Evolutionary conservation across 176 grass and related monocot genomes (phyloP), one percentile per base, ranked within the genome.

Genomic region (Triticum turgidum): DNA sequence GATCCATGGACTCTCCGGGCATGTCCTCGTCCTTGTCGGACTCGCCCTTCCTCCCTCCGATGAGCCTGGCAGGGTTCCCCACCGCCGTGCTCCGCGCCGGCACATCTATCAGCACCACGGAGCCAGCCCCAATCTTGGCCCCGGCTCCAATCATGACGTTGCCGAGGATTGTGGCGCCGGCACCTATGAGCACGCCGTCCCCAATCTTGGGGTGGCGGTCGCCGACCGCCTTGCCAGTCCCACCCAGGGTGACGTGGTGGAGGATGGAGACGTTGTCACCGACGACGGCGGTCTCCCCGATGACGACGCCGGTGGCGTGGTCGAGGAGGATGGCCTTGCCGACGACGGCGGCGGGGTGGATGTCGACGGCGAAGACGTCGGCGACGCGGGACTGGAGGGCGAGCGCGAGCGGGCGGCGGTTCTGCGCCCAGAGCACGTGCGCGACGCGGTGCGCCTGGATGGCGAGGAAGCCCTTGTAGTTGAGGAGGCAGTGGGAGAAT

Each of bases 401-500:
- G 7, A 95, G 91, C 66, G 96, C 96, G 44, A 98, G 90, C 0
- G 93, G 82, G 45, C 91, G 87, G 79, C 93, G 93, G 64, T 84
- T 78, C 81, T 98, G 93, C 18, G 20, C 73, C 89, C 96, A 98
- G 82, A 98, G 91, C 33, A 92, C 83, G 83, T 96, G 93, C 11
- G 96, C 87, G 62, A 96, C 65, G 69, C 96, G 84, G 82, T 98
- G 96, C 12, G 96, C 93, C 85, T 94, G 96, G 89, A 98, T 90
- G 83, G 96, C 96, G 89, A 98, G 90, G 85, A 98, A 98, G 1
- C 96, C 96, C 82, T 98, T 98, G 88, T 91, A 98, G 86, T 98
- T 98, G 86, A 98, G 90, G 64, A 98, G 90, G 86, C 96, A 98
- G 74, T 94, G 96, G 8, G 96, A 98, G 88, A 95, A 98, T 0